Evolutionary conservation across 495 filamentous ascomycete genomes (phyloP).

Genomic region (Xylaria flabelliformis): DNA sequence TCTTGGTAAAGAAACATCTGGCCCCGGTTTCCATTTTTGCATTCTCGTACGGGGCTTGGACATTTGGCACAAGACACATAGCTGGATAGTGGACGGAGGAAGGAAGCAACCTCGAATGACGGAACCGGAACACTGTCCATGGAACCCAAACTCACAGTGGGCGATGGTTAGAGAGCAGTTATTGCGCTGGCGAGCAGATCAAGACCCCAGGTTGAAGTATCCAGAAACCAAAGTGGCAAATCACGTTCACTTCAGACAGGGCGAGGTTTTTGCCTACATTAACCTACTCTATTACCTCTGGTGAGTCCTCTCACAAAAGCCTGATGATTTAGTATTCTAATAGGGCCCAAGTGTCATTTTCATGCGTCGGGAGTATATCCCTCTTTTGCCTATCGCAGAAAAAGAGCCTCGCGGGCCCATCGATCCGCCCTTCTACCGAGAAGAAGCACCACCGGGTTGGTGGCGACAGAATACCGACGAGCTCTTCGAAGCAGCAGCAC

Average conservation of each 20-base stretch:
- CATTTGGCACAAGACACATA: conserved; percentile 24
- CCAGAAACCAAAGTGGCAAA: conserved; percentile 16
- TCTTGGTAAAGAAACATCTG: conserved; percentile 11
- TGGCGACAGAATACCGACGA: conserved; percentile 21
- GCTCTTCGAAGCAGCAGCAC: conserved; percentile 18
- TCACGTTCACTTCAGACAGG: conserved; percentile 24
- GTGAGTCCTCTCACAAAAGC: background rate
- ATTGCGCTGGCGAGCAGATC: conserved; percentile 10
- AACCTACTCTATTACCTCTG: conserved; percentile 22
- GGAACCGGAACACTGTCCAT: conserved; percentile 21
- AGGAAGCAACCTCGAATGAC: conserved; percentile 20
- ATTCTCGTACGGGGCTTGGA: conserved; percentile 15
- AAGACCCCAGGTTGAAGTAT: conserved; percentile 20
- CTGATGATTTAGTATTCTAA: background rate
- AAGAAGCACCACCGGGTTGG: conserved; percentile 20
- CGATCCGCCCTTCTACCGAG: conserved; percentile 12
- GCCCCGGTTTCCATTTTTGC: conserved; percentile 21
- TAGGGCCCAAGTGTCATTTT: conserved; percentile 4
- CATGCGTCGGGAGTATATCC: conserved; percentile 19
- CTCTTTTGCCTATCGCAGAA: conserved; percentile 17
- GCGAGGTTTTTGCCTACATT: conserved; percentile 25
- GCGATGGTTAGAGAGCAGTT: conserved; percentile 17
- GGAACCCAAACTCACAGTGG: conserved; percentile 22
- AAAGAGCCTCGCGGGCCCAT: conserved; percentile 18
- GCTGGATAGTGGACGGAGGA: conserved; percentile 24